Conservation (phyloP, 805 yeast genomes). For the Sugiyamaella qingdaonensis region DNA sequence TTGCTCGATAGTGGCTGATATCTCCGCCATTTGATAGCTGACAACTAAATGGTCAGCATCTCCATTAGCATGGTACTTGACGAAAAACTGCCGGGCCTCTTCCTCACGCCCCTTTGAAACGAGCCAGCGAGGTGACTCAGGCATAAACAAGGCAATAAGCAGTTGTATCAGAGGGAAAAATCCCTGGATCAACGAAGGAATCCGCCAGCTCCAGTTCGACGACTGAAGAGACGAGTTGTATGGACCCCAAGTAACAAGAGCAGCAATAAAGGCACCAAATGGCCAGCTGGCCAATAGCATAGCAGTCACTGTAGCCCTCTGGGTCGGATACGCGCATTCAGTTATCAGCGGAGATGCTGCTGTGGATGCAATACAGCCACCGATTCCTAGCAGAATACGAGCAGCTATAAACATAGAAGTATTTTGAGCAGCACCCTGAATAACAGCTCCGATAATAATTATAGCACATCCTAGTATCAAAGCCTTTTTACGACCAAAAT, state of each 20-base stretch:
- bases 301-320: slow-evolving; percentile 58
- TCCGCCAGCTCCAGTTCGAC: slow-evolving; percentile 56
- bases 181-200: slow-evolving; percentile 69
- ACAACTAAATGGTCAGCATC: slow-evolving; percentile 23
- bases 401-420: slow-evolving; percentile 68
- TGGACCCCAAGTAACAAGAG: slow-evolving; percentile 70
- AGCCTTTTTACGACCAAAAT: slow-evolving; percentile 57
- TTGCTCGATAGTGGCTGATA: slow-evolving; percentile 21
- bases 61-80: slow-evolving; percentile 20
- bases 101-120: slow-evolving; percentile 31
- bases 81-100: slow-evolving; percentile 47
- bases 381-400: slow-evolving; percentile 65
- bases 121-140: slow-evolving; percentile 82
- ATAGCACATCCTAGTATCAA: slow-evolving; percentile 51
- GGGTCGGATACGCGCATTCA: slow-evolving; percentile 60
- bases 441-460: slow-evolving; percentile 57
- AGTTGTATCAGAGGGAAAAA: slow-evolving; percentile 57
- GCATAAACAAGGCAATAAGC: slow-evolving; percentile 50
- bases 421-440: slow-evolving; percentile 35
- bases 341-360: slow-evolving; percentile 75
- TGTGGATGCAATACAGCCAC: slow-evolving; percentile 74
- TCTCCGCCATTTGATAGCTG: slow-evolving; percentile 28
- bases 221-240: slow-evolving; percentile 44
- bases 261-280: slow-evolving; percentile 69
- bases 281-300: slow-evolving; percentile 64